Base-by-base conservation (phyloP, 495 filamentous ascomycete genomes). In the Lindgomyces ingoldianus region DNA sequence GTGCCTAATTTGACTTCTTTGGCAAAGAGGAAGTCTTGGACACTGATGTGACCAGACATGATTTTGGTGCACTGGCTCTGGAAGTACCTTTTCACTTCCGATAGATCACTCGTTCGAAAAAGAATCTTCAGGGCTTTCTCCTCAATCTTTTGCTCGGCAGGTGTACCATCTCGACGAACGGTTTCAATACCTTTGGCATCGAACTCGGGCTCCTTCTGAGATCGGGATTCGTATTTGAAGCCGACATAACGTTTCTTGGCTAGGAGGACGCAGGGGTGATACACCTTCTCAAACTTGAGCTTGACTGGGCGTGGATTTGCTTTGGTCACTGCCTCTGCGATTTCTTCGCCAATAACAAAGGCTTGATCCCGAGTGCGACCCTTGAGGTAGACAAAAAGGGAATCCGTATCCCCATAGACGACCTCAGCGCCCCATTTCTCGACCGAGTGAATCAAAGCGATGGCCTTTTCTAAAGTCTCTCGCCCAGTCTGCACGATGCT, bases 101-200 rank as follows among this genome's bases (percentile, higher is more conserved):
- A 93, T 11, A 98, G 81, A 71, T 98, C 94, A 33, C 87, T 81
- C 1, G 93, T 96, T 26, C 91, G 86, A 72, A 98, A 98, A 27
- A 98, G 81, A 22, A 94, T 84, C 69, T 90, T 90, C 14, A 98
- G 81, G 3, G 90, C 91, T 69, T 92, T 95, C 77, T 98, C 94
- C 79, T 96, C 92, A 64, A 98, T 96, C 78, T 93, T 96, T 73
- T 98, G 95, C 74, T 96, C 91, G 0, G 93, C 94, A 0, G 93
- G 91, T 2, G 91, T 97, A 47, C 94, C 94, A 75, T 98, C 94
- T 56, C 94, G 84, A 9, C 94, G 84, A 25, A 98, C 93, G 0
- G 95, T 98, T 79, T 98, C 94, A 60, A 97, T 98, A 27, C 94
- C 94, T 73, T 98, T 98, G 45, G 95, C 94, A 72, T 98, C 94